Percentiles rank a stretch among this genome's conserved stretches.
Conservation (phyloP, 2,329 filamentous ascomycete species). For the Pleurostoma richardsiae region DNA sequence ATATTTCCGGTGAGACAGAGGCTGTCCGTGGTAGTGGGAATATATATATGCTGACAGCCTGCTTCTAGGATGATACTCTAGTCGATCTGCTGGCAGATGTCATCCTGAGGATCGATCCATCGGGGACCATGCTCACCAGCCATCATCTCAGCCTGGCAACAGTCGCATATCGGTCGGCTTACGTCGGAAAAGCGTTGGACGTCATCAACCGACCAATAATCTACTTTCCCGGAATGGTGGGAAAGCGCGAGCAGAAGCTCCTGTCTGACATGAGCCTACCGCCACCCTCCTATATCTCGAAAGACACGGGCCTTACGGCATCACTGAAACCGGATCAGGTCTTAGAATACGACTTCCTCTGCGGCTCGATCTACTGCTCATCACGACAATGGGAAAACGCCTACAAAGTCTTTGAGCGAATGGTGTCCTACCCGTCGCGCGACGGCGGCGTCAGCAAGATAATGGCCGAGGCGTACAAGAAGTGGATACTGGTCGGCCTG, state of each 20-base stretch:
- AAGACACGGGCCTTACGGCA: constrained; percentile 50
- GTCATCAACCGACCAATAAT: constrained; percentile 63
- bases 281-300: constrained; percentile 54
- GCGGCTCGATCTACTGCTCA: constrained; percentile 61
- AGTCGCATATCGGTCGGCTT: constrained; percentile 51
- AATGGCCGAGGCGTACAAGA: constrained; percentile 88
- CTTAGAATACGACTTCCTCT: constrained; percentile 62
- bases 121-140: constrained; percentile 60
- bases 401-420: constrained; percentile 55
- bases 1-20: constrained; percentile 33
- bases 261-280: constrained; percentile 41
- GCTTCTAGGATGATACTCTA: constrained; percentile 36
- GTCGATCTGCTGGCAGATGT: constrained; percentile 43
- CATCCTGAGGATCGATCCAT: constrained; percentile 62
- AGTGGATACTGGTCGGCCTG: constrained; percentile 76
- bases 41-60: constrained; percentile 1
- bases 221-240: constrained; percentile 51
- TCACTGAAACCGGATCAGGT: constrained; percentile 47
- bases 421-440: constrained; percentile 61
- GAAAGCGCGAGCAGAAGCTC: constrained; percentile 25
- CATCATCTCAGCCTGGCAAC: constrained; percentile 54
- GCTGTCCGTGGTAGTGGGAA: not conserved
- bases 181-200: constrained; percentile 48
- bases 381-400: constrained; percentile 59
- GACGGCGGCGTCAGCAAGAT: constrained; percentile 64